Base-by-base conservation (phyloP, 352 stramenopile species). In the Peronospora belbahrii region DNA sequence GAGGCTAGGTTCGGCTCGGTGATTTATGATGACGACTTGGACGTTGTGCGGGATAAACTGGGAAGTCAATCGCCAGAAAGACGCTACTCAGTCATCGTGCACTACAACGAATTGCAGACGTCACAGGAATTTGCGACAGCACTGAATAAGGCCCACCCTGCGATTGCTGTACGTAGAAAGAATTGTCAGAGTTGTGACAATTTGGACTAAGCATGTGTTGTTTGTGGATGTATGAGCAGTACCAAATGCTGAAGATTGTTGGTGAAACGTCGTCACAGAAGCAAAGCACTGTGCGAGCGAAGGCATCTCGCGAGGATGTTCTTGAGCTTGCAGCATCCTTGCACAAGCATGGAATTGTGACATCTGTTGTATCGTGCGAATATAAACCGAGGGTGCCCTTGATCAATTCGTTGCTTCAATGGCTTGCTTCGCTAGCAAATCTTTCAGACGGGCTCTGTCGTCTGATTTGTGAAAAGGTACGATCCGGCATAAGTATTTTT, bases 101-200 rank as follows among this genome's bases (percentile, higher is more conserved):
- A 97, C 62, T 90, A 89, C 45, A 95, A 97, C 52, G 92, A 97
- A 57, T 81, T 97, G 56, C 80, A 97, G 56, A 87, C 71, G 24
- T 77, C 70, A 1, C 74, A 95, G 18, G 84, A 97, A 45, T 90
- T 84, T 61, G 85, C 79, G 47, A 75, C 50, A 8, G 83, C 64
- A 28, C 56, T 90, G 35, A 84, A 74, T 42, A 75, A 84, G 40
- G 68, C 80, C 14, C 72, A 87, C 20, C 77, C 70, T 9, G 74
- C 71, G 11, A 75, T 82, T 65, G 73, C 62, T 20, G 77, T 89
- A 65, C 37, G 72, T 66, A 1, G 13, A 40, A 2, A 19, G 20
- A 39, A 4, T 32, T 45, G 7, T 24, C 30, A 7, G 41, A 30
- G 8, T 2, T 44, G 10, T 3, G 24, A 24, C 20, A 27, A 23